Evolutionary conservation across 441 rosid genomes (phyloP).

Genomic region (Eugenia klotzschiana): DNA sequence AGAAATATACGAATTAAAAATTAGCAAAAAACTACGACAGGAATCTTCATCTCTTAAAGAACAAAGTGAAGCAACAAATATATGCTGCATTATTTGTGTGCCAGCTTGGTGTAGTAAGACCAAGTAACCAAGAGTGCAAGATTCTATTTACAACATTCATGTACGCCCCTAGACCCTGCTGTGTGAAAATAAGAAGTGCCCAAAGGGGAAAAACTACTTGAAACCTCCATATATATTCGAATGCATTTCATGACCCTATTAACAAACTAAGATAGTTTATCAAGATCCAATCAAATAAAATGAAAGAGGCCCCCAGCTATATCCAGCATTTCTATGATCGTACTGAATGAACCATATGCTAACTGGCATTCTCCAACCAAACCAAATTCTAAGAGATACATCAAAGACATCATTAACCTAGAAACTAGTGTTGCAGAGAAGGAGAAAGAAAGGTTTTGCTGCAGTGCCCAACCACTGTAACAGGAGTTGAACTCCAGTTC

Average conservation of each 20-base stretch:
- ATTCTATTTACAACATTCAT: background rate
- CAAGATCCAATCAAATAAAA: background rate
- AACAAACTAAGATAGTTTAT: background rate
- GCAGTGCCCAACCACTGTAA: background rate
- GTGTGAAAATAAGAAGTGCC: background rate
- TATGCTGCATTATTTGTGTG: background rate
- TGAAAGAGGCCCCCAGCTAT: background rate
- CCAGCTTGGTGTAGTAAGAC: background rate
- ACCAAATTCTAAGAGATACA: background rate
- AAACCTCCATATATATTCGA: background rate
- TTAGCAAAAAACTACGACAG: background rate
- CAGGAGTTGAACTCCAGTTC: background rate
- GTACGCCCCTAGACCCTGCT: background rate
- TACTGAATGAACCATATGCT: background rate
- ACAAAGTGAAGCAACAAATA: background rate
- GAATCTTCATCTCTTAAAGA: background rate
- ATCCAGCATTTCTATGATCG: background rate
- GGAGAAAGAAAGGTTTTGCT: background rate
- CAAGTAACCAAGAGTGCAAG: background rate
- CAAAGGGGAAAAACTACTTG: background rate
- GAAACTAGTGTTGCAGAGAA: background rate
- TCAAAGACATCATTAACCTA: background rate
- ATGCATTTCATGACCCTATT: background rate
- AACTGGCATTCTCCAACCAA: background rate
- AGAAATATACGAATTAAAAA: background rate